Base-by-base conservation (phyloP, 2,329 filamentous ascomycete genomes). In the Phialophora tarda region DNA sequence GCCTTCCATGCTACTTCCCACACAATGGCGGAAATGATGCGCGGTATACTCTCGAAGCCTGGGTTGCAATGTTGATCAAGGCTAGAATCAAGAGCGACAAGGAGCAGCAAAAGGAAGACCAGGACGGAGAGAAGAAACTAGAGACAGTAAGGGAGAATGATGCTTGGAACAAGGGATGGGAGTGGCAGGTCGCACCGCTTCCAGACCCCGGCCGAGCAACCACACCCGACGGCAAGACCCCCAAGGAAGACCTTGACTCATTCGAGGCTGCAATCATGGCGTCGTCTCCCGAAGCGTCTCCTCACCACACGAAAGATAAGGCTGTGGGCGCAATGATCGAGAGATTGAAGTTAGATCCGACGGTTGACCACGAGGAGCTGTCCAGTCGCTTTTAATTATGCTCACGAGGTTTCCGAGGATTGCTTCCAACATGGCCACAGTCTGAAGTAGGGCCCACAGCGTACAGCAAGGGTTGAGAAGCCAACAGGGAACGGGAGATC, bases 11-110 rank as follows among this genome's bases (percentile, higher is more conserved):
- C 50, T 85, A 82, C 77, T 83, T 90, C 71, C 81, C 94, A n/a
- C 93, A 97, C 77, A 96, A 96, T 74, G 93, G 89, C 0, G 86
- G 93, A 1, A 97, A 97, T 71, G 93, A 97, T 75, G 92, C 93
- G 0, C 85, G 88, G 1, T 95, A 90, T 75, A 94, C 92, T 0
- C 78, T 96, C 69, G 88, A 89, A 68, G 89, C 88, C 7, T 85
- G 95, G 82, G 76, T 97, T 6, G 86, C 81, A 4, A 84, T 92
- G 66, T 83, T 82, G 44, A 78, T 87, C 24, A 71, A 72, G 50
- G 72, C 75, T 10, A 70, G 75, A 48, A 51, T 74, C 28, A 57
- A 71, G 32, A 69, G 72, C 21, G 73, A 75, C 51, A 54, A 63
- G 28, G 56, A 53, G n/a, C 53, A 61, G 23, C 61, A 64, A 26